These are phyloP conservation scores for Ambrosiella beaveri DNA, from an alignment of 2,329 filamentous ascomycete genomes.

Conservation along the genomic window DNA sequence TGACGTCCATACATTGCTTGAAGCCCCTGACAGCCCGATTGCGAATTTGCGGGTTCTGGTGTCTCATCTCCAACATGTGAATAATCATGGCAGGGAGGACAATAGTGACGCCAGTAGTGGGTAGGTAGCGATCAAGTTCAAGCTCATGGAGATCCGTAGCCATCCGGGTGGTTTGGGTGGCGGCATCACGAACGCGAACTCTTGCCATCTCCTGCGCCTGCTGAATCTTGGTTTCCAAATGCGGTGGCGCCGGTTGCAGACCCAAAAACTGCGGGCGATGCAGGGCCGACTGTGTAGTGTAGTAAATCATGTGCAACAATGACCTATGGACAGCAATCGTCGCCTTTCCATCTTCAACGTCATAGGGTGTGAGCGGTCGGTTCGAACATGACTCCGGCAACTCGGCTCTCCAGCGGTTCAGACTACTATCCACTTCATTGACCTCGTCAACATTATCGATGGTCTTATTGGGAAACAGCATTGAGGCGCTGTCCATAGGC, in stretches of 20 bases:
- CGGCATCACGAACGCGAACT: slow-evolving; percentile 65
- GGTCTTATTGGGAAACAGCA: slow-evolving; percentile 78
- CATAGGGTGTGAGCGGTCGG: slow-evolving; percentile 33
- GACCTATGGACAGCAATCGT: slow-evolving; percentile 56
- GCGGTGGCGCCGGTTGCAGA: slow-evolving; percentile 32
- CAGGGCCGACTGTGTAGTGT: slow-evolving; percentile 76
- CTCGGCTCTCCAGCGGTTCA: slow-evolving; percentile 59
- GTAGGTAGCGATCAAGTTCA: slow-evolving; percentile 61
- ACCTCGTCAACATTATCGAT: slow-evolving; percentile 70
- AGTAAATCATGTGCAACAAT: slow-evolving; percentile 86
- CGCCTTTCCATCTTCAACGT: slow-evolving; percentile 41
- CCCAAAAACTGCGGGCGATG: slow-evolving; percentile 84
- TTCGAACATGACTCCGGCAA: slow-evolving; percentile 60
- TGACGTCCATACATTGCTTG: slow-evolving; percentile 80
- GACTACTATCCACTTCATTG: slow-evolving; percentile 57
- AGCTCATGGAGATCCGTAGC: slow-evolving; percentile 57
- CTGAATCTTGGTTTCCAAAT: slow-evolving; percentile 10
- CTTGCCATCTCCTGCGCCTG: slow-evolving; percentile 50
- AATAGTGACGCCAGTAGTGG: slow-evolving; percentile 80
- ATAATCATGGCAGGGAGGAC: slow-evolving; percentile 87
- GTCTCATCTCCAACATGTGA: slow-evolving; percentile 83
- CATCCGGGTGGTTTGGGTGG: slow-evolving; percentile 70
- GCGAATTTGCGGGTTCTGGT: slow-evolving; percentile 52
- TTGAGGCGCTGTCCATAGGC: slow-evolving; percentile 65
- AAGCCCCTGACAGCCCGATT: slow-evolving; percentile 64